Evolutionary conservation across 139 green algal genomes (phyloP).

Genomic region (Ostreobium quekettii): DNA sequence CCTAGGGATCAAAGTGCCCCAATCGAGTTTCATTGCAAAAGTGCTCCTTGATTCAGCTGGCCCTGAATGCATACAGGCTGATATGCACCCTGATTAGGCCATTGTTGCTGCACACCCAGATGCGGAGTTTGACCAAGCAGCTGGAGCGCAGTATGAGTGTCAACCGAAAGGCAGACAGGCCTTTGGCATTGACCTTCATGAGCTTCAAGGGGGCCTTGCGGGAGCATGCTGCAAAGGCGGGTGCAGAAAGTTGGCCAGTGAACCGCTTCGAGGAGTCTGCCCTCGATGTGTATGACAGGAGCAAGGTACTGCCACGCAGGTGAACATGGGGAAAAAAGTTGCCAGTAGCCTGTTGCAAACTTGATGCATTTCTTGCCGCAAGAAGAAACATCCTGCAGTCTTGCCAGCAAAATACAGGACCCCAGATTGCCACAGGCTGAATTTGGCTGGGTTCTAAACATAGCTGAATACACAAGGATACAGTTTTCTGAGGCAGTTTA

Average conservation of each 20-base stretch:
- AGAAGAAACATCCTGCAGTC: too few species aligned
- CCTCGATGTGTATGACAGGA: slow-evolving; percentile 20
- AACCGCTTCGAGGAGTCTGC: background rate
- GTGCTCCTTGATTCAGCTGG: too few species aligned
- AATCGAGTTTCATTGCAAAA: too few species aligned
- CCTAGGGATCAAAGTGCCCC: too few species aligned
- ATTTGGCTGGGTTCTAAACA: background rate
- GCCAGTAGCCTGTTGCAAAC: background rate
- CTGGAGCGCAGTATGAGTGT: slow-evolving; percentile 20
- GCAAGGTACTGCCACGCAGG: background rate
- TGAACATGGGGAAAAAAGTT: background rate
- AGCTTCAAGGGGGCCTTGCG: slow-evolving; percentile 20
- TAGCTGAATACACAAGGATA: too few species aligned
- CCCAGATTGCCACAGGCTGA: background rate
- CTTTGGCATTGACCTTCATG: slow-evolving; percentile 24
- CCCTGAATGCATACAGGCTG: too few species aligned
- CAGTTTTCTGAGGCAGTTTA: too few species aligned
- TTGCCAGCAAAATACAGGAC: too few species aligned
- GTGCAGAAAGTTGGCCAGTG: slow-evolving; percentile 21
- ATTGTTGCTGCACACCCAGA: too few species aligned
- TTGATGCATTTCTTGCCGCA: background rate
- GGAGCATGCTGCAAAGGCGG: slow-evolving; percentile 10
- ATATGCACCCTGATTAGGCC: too few species aligned
- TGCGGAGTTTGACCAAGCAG: slow-evolving; percentile 40
- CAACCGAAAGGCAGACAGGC: slow-evolving; percentile 19